Conservation (phyloP, 345 rosid species). For the Trapa incisa region DNA sequence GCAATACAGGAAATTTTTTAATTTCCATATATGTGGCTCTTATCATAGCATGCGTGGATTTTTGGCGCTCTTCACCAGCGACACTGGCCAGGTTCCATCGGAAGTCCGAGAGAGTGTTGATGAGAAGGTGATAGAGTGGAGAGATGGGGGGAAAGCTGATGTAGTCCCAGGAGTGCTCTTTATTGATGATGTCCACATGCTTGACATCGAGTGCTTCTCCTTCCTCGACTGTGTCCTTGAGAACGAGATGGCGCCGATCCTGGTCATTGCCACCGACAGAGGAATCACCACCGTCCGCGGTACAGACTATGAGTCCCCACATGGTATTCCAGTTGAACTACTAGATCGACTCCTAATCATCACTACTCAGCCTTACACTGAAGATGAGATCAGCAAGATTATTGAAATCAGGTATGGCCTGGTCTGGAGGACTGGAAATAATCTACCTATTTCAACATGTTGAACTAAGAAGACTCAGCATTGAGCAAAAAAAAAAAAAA, state of each 20-base stretch:
- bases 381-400: conserved; percentile 65
- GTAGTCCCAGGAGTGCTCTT: conserved; percentile 93
- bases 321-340: conserved; percentile 92
- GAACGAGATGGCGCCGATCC: conserved; percentile 92
- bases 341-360: conserved; percentile 88
- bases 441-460: background rate
- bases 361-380: conserved; percentile 67
- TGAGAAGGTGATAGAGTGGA: conserved; percentile 95
- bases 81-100: conserved; percentile 90
- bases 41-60: conserved; percentile 77
- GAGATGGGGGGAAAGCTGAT: conserved; percentile 96
- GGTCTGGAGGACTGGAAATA: background rate
- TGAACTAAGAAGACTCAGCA: too few species aligned
- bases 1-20: background rate
- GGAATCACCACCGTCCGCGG: conserved; percentile 89
- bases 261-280: conserved; percentile 88
- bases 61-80: conserved; percentile 90
- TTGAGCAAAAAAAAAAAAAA: too few species aligned
- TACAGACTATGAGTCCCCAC: conserved; percentile 85
- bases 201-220: conserved; percentile 96
- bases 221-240: conserved; percentile 92
- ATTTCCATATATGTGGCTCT: background rate
- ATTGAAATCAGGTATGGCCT: conserved; percentile 49
- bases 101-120: conserved; percentile 93
- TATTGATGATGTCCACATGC: conserved; percentile 97